phyloP scores from a whole-genome alignment of 208 protist genomes.

The Trypanosoma congolense region DNA sequence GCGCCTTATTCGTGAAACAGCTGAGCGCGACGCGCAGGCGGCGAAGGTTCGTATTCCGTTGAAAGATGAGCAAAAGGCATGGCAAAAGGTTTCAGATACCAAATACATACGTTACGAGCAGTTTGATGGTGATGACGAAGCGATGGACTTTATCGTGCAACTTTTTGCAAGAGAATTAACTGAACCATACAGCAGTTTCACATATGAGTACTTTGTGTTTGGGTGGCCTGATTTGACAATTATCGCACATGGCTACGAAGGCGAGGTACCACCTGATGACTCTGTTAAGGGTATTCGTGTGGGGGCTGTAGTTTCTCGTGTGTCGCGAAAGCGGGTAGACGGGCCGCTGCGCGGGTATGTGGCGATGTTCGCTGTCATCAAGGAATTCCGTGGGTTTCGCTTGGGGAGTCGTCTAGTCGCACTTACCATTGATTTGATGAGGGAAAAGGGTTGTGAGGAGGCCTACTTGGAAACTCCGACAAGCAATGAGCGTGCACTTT shows the following conservation, averaged over 20 bases:
- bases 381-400: slow-evolving; percentile 81
- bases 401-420: slow-evolving; percentile 90
- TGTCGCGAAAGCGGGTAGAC: slow-evolving; percentile 58
- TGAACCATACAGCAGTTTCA: slow-evolving; percentile 99
- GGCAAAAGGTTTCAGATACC: slow-evolving; percentile 61
- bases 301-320: slow-evolving; percentile 87
- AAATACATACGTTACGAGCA: slow-evolving; percentile 82
- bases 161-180: slow-evolving; percentile 94
- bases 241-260: slow-evolving; percentile 72
- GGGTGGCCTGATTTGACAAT: slow-evolving; percentile 95
- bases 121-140: slow-evolving; percentile 59
- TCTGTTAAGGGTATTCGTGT: slow-evolving; percentile 72
- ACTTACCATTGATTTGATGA: slow-evolving; percentile 91
- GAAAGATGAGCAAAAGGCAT: slow-evolving; percentile 36
- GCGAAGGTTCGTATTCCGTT: slow-evolving; percentile 56
- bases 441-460: slow-evolving; percentile 83
- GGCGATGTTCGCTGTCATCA: slow-evolving; percentile 97
- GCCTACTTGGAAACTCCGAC: slow-evolving; percentile 95
- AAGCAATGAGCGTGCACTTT: slow-evolving; percentile 88
- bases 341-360: slow-evolving; percentile 93
- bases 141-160: slow-evolving; percentile 89
- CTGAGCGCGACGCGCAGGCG: slow-evolving; percentile 45
- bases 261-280: slow-evolving; percentile 39
- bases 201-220: slow-evolving; percentile 98
- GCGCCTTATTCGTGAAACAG: slow-evolving; percentile 32